These are phyloP conservation scores for Starmerella roubikii DNA, from an alignment of 805 yeast genomes.

Conservation along the genomic window DNA sequence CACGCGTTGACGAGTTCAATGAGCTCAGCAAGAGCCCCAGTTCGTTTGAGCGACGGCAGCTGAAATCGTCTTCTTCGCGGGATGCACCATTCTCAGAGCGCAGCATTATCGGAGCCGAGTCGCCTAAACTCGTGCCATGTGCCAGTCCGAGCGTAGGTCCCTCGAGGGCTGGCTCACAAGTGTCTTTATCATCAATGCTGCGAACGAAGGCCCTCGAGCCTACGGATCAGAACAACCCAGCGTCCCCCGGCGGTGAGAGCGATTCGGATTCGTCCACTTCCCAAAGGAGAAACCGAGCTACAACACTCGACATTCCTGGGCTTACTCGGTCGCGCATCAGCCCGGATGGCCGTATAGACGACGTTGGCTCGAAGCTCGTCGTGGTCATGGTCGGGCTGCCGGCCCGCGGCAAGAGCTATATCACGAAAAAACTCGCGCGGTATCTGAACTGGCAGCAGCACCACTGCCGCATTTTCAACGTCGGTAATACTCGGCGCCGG, in stretches of 20 bases:
- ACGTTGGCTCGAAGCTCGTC: slow-evolving; percentile 71
- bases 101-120: slow-evolving; percentile 11
- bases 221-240: neutral
- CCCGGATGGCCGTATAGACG: slow-evolving; percentile 48
- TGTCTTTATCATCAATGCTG: slow-evolving; percentile 12
- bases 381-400: slow-evolving; percentile 96
- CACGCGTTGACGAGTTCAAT: slow-evolving; percentile 19
- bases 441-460: slow-evolving; percentile 91
- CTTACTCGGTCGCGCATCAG: slow-evolving; percentile 67
- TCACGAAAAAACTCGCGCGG: slow-evolving; percentile 79
- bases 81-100: neutral
- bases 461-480: slow-evolving; percentile 80
- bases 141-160: slow-evolving; percentile 6
- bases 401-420: slow-evolving; percentile 87
- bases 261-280: neutral
- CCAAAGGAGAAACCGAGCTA: slow-evolving; percentile 33
- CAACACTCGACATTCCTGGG: slow-evolving; percentile 86
- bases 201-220: slow-evolving; percentile 5
- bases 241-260: slow-evolving; percentile 1
- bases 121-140: slow-evolving; percentile 15
- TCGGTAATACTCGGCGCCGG: slow-evolving; percentile 83
- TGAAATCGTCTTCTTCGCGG: slow-evolving; percentile 7
- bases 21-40: slow-evolving; percentile 15
- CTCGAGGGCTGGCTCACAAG: slow-evolving; percentile 5
- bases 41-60: slow-evolving; percentile 3